These are phyloP conservation scores for Physcomitrium patens DNA, from an alignment of 225 moss, liverwort and hornwort genomes.

Conservation along the genomic window DNA sequence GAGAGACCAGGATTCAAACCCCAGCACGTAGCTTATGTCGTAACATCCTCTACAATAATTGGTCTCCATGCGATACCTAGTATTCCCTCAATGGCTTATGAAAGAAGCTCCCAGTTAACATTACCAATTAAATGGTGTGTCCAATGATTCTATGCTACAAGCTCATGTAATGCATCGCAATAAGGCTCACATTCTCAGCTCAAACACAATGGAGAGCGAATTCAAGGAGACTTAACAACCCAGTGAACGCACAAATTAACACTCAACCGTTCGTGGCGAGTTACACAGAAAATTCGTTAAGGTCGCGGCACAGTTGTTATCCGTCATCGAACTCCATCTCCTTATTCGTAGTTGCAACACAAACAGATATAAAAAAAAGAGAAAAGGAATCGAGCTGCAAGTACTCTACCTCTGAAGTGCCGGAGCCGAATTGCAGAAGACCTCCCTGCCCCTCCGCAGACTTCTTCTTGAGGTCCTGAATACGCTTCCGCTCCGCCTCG, in stretches of 20 bases:
- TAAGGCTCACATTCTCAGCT: background rate
- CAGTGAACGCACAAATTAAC: background rate
- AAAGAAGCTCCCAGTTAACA: background rate
- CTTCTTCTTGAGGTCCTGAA: conserved; percentile 94
- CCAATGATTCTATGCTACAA: background rate
- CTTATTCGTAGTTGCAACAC: background rate
- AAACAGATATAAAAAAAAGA: too few relatives aligned
- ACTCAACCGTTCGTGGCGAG: background rate
- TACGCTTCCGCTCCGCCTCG: conserved; percentile 91
- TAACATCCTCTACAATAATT: too few relatives aligned
- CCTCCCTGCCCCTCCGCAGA: conserved; percentile 91
- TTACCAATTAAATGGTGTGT: background rate
- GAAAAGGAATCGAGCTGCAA: background rate
- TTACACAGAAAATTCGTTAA: background rate
- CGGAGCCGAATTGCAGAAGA: conserved; percentile 91
- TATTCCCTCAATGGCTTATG: too few relatives aligned
- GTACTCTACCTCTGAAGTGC: conserved; percentile 79
- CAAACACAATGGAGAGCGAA: background rate
- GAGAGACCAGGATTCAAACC: too few relatives aligned
- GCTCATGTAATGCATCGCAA: background rate
- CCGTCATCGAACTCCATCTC: background rate
- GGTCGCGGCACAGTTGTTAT: background rate
- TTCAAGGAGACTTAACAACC: background rate
- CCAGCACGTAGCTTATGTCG: too few relatives aligned
- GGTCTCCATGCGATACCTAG: too few relatives aligned